Percentiles rank a stretch among this genome's conserved stretches.
phyloP scores from a whole-genome alignment of 179 eudicot genomes.

The Silene vulgaris region DNA sequence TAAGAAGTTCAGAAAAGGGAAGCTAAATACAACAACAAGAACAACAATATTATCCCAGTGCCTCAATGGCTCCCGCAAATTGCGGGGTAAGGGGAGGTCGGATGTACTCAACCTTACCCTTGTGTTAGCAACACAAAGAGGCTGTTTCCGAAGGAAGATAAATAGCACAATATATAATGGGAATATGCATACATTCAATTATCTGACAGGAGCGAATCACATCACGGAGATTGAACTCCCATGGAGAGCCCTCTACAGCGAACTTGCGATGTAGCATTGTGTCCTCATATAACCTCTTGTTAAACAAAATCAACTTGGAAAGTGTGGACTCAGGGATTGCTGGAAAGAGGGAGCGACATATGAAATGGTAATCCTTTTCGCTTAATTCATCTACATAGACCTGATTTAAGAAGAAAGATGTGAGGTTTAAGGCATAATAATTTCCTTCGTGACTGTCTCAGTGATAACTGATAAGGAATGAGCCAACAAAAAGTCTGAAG shows the following conservation, averaged over 20 bases:
- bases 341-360: constrained; percentile 69
- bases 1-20: no score
- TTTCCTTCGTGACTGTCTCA: neutral
- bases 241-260: constrained; percentile 85
- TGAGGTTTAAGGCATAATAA: neutral
- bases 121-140: no score
- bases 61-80: no score
- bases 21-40: no score
- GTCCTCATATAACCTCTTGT: constrained; percentile 67
- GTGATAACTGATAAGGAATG: constrained; percentile 8
- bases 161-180: neutral
- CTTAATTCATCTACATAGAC: constrained; percentile 91
- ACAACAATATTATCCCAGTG: no score
- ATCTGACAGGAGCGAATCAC: constrained; percentile 84
- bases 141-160: neutral
- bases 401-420: constrained; percentile 32
- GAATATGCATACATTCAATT: constrained; percentile 48
- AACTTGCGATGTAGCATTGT: constrained; percentile 69
- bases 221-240: constrained; percentile 98
- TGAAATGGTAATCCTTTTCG: constrained; percentile 67
- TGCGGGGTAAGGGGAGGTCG: no score
- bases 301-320: constrained; percentile 55
- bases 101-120: no score
- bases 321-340: constrained; percentile 47
- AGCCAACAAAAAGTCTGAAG: neutral